Conservation (phyloP, 352 stramenopile species). For the Pythium phragmiticola region DNA sequence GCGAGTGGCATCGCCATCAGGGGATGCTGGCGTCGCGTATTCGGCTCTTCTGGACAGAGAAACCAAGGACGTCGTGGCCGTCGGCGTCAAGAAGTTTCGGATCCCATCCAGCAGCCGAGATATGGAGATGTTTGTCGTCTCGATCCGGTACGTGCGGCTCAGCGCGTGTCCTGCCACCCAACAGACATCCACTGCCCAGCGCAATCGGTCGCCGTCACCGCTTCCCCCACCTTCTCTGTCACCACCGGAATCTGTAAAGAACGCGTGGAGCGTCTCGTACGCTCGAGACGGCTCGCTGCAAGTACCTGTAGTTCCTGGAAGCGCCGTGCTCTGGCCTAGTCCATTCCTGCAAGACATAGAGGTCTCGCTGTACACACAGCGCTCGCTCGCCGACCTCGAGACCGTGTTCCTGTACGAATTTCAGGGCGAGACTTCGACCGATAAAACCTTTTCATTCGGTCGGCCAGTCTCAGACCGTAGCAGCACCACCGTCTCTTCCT, state of each 20-base stretch:
- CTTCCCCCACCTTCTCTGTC: not conserved
- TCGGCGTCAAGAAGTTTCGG: constrained; percentile 49
- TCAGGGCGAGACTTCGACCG: constrained; percentile 32
- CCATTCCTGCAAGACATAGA: constrained; percentile 36
- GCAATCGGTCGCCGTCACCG: constrained; percentile 1
- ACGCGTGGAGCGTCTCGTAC: constrained; percentile 43
- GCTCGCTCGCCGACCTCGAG: constrained; percentile 43
- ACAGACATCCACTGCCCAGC: constrained; percentile 24
- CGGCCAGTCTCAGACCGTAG: not conserved
- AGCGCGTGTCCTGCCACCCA: constrained; percentile 33
- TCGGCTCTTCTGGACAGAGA: constrained; percentile 43
- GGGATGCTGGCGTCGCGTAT: not conserved
- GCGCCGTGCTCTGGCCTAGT: constrained; percentile 50
- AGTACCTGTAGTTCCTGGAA: constrained; percentile 28
- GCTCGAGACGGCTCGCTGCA: constrained; percentile 29
- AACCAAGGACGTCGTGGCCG: constrained; percentile 38
- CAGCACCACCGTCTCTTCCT: not conserved
- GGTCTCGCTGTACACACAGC: constrained; percentile 41
- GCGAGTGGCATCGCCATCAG: constrained; percentile 10
- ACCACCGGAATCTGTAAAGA: not conserved
- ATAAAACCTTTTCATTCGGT: constrained; percentile 48
- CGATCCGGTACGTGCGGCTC: constrained; percentile 31
- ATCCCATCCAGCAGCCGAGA: constrained; percentile 49
- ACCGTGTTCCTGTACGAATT: constrained; percentile 60
- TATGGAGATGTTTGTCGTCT: constrained; percentile 49